Conservation (phyloP, 768 basidiomycete species). For the Calocera viscosa region DNA sequence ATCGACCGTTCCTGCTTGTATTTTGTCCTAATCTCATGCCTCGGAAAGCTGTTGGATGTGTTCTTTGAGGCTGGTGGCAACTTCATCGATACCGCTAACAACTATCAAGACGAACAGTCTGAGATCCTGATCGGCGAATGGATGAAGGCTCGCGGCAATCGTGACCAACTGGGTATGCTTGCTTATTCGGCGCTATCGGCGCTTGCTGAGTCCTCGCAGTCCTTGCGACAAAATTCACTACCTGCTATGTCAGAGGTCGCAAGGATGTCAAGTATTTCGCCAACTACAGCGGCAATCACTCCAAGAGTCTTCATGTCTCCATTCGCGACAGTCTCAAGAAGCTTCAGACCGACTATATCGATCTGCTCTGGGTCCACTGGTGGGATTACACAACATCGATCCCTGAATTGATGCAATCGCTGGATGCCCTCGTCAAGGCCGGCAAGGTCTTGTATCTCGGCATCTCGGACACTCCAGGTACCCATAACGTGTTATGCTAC, state of each 20-base stretch:
- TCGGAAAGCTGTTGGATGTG: conserved; percentile 34
- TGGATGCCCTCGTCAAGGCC: conserved; percentile 39
- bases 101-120: conserved; percentile 44
- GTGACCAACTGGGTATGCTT: conserved; percentile 37
- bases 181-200: not conserved
- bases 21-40: not conserved
- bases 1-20: not conserved
- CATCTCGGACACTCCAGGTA: conserved; percentile 23
- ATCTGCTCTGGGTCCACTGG: conserved; percentile 37
- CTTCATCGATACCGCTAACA: conserved; percentile 39
- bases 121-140: conserved; percentile 44
- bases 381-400: conserved; percentile 44
- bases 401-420: conserved; percentile 44
- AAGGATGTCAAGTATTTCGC: conserved; percentile 12
- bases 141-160: conserved; percentile 33
- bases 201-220: not conserved
- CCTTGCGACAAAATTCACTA: conserved; percentile 22
- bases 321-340: conserved; percentile 37
- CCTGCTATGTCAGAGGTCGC: not conserved
- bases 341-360: conserved; percentile 37
- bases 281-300: conserved; percentile 38
- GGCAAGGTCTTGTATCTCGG: conserved; percentile 40
- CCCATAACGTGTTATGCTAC: conserved; percentile 21
- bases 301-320: conserved; percentile 34
- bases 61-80: conserved; percentile 38